Base-by-base conservation (phyloP, 2,329 filamentous ascomycete species). In the Dothistroma septosporum region DNA sequence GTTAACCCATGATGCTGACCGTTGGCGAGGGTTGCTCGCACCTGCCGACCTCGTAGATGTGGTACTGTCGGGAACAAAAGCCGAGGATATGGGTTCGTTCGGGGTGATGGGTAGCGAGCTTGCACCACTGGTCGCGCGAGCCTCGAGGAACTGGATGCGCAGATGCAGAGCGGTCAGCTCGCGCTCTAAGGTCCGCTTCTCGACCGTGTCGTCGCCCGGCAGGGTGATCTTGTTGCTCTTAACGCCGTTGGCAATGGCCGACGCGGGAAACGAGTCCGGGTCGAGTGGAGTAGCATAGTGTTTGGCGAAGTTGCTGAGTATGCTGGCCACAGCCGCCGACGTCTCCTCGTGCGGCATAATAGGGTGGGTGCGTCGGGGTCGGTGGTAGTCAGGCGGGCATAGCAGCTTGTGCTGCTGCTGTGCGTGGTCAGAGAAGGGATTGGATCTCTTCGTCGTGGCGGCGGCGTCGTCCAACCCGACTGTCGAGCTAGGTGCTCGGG, bases 61-160 rank as follows among this genome's bases (percentile, higher is more conserved):
- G 60, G 77, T 73, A 63, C 82, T 78, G 59, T 83, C 83, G 68
- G 85, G 82, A 49, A 87, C 81, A 66, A 88, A 71, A 85, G 84
- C 68, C 82, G 65, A 76, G 31, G 69, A 65, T 52, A 63, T 53
- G 2, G 78, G 84, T 78, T 94, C 91, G 74, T 88, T 92, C 53
- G 92, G 91, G 10, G 91, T 94, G 72, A 92, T 88, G 69, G 91
- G 91, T 69, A 92, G 83, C 14, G 71, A 71, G 57, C 63, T 66
- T 37, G 68, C 57, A 8, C 69, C 69, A 59, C 77, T 76, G 56
- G 82, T 81, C 66, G 90, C 88, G 77, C 88, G 88, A 68, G 86
- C 85, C 80, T 97, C 92, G 68, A 97, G 85, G 66, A 87, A 86
- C 66, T 92, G 89, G 68, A 97, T 86, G 67, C 94, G 84, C 63